These are phyloP conservation scores for Triticum monococcum DNA, from an alignment of 176 grass and related monocot genomes.

Conservation along the genomic window DNA sequence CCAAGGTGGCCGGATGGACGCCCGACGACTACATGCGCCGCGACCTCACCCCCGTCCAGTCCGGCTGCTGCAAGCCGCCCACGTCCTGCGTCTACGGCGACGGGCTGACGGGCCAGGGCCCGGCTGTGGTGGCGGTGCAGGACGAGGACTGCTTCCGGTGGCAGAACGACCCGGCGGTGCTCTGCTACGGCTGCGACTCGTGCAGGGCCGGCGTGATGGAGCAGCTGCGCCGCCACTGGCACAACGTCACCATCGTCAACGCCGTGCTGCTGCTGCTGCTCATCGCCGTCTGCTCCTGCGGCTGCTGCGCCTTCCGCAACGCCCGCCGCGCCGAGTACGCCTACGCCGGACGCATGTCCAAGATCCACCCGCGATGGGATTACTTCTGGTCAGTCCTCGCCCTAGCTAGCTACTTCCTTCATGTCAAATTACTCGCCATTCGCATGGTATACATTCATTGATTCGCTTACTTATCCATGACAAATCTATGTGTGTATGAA, in stretches of 20 bases:
- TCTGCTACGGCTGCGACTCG: slow-evolving; percentile 83
- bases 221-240: slow-evolving; percentile 80
- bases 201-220: slow-evolving; percentile 89
- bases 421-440: not conserved
- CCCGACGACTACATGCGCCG: slow-evolving; percentile 66
- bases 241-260: slow-evolving; percentile 76
- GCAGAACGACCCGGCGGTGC: slow-evolving; percentile 68
- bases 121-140: slow-evolving; percentile 31
- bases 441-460: not conserved
- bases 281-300: slow-evolving; percentile 68
- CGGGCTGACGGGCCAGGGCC: too few species aligned
- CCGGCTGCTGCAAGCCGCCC: slow-evolving; percentile 94
- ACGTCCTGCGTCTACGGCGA: slow-evolving; percentile 74
- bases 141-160: slow-evolving; percentile 78
- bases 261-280: slow-evolving; percentile 62
- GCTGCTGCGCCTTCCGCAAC: slow-evolving; percentile 85
- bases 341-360: slow-evolving; percentile 65
- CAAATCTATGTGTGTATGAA: not conserved
- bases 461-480: not conserved
- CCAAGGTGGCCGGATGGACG: slow-evolving; percentile 54
- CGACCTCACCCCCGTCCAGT: slow-evolving; percentile 71
- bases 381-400: slow-evolving; percentile 43
- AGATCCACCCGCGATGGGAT: slow-evolving; percentile 61
- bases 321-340: slow-evolving; percentile 41
- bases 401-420: too few species aligned